Conservation (phyloP, 202 grass and related monocot genomes). For the Schoenoplectus tabernaemontani region DNA sequence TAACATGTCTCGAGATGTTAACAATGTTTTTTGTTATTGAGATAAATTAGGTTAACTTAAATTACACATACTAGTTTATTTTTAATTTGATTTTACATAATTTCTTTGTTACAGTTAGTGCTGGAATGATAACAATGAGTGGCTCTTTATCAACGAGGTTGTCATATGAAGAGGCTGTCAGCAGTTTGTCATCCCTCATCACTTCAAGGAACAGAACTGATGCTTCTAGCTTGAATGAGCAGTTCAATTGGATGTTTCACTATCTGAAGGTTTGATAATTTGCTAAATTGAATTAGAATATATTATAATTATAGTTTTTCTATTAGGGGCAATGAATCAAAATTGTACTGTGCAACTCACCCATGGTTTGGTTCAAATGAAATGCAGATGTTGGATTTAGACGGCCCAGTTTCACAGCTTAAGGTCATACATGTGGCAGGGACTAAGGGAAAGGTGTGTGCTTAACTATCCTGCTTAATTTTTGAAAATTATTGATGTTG, state of each 20-base stretch:
- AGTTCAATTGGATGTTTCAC: constrained; percentile 56
- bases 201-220: constrained; percentile 57
- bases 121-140: not conserved
- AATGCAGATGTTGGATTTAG: constrained; percentile 76
- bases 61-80: not conserved
- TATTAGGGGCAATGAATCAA: not conserved
- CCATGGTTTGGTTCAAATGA: not conserved
- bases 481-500: not conserved
- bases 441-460: constrained; percentile 88
- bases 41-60: too few species aligned
- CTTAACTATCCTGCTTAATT: not conserved
- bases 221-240: constrained; percentile 50
- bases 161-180: constrained; percentile 55
- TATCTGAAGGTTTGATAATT: constrained; percentile 53
- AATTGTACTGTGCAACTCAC: constrained; percentile 3
- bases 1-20: not conserved
- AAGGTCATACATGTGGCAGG: constrained; percentile 89
- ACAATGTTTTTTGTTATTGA: too few species aligned
- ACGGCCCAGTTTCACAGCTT: constrained; percentile 56
- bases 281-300: not conserved
- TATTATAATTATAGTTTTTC: not conserved
- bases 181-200: constrained; percentile 58
- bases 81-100: constrained; percentile 1
- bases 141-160: constrained; percentile 16
- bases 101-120: constrained; percentile 19